Conservation (phyloP, 305 asterid genomes). For the Rubia balearica region DNA sequence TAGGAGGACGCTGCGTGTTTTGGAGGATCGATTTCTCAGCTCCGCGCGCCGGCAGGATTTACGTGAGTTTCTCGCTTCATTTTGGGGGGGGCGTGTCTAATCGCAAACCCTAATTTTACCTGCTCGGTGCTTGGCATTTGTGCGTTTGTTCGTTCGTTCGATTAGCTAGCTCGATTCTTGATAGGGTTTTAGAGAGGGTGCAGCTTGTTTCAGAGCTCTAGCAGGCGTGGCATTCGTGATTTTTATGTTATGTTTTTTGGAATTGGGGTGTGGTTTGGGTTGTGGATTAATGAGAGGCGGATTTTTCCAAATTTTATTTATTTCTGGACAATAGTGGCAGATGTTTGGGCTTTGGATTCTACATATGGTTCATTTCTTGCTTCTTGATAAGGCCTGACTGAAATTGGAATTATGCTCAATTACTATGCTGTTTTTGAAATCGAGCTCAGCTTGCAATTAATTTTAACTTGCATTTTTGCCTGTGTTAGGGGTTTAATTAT, state of each 20-base stretch:
- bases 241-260: slow-evolving; percentile 4
- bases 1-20: slow-evolving; percentile 20
- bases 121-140: neutral
- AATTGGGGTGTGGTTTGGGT: neutral
- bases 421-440: neutral
- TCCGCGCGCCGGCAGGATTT: slow-evolving; percentile 14
- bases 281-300: neutral
- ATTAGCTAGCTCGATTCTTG: slow-evolving; percentile 6
- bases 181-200: slow-evolving; percentile 7
- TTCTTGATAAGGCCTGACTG: neutral
- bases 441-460: neutral
- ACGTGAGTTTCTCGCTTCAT: slow-evolving; percentile 23
- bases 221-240: slow-evolving; percentile 3
- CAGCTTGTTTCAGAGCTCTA: slow-evolving; percentile 2
- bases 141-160: neutral
- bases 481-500: neutral
- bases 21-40: slow-evolving; percentile 27
- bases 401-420: neutral
- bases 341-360: neutral
- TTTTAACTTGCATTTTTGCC: neutral
- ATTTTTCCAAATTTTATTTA: slow-evolving; percentile 3
- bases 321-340: neutral
- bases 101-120: slow-evolving; percentile 23
- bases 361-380: neutral
- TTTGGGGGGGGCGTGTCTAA: neutral